Evolutionary conservation across 768 basidiomycete genomes (phyloP).

Genomic region (Boletellus ananiceps): DNA sequence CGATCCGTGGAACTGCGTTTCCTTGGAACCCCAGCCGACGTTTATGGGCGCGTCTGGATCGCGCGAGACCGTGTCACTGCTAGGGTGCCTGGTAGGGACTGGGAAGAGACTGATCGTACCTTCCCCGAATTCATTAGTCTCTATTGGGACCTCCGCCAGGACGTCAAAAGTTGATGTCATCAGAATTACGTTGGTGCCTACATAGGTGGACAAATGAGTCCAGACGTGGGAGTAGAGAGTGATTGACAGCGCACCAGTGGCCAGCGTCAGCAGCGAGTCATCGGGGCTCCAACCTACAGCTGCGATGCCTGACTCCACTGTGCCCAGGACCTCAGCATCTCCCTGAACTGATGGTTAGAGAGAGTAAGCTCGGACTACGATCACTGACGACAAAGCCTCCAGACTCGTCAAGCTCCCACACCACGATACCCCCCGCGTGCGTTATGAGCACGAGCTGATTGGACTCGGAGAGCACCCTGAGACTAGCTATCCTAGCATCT

Average conservation of each 20-base stretch:
- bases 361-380: background rate
- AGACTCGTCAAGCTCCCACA: slow-evolving; percentile 49
- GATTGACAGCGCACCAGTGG: slow-evolving; percentile 55
- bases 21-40: slow-evolving; percentile 96
- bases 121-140: slow-evolving; percentile 80
- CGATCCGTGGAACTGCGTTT: slow-evolving; percentile 97
- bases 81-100: background rate
- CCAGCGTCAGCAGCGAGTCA: slow-evolving; percentile 75
- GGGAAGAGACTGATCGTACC: slow-evolving; percentile 38
- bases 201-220: slow-evolving; percentile 30
- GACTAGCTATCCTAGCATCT: slow-evolving; percentile 49
- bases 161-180: slow-evolving; percentile 91
- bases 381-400: slow-evolving; percentile 41
- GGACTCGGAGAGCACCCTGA: slow-evolving; percentile 71
- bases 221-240: background rate
- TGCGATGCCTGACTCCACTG: slow-evolving; percentile 77
- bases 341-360: slow-evolving; percentile 16
- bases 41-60: slow-evolving; percentile 79
- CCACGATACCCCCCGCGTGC: slow-evolving; percentile 79
- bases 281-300: slow-evolving; percentile 91
- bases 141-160: slow-evolving; percentile 70
- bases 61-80: slow-evolving; percentile 8
- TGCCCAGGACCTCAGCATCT: slow-evolving; percentile 71
- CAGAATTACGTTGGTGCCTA: slow-evolving; percentile 74
- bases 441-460: slow-evolving; percentile 62